Base-by-base conservation (phyloP, 768 basidiomycete genomes). In the Pleurotus djamor region DNA sequence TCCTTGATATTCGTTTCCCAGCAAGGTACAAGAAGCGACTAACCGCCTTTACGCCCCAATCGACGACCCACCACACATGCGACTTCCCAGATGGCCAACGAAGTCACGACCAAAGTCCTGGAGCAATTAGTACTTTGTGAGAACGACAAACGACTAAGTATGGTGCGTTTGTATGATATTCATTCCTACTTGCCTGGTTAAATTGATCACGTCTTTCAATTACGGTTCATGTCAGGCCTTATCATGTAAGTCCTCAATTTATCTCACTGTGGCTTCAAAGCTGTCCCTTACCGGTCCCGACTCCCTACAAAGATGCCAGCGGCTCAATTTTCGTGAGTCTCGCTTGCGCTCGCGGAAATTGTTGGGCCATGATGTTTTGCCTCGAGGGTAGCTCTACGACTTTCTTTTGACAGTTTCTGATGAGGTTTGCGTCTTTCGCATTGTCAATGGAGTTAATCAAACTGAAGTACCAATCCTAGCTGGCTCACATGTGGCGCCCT, bases 301-400 rank as follows among this genome's bases (percentile, higher is more conserved):
- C n/a, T n/a, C n/a, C n/a, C n/a, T n/a, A n/a, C n/a, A n/a, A 28
- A 56, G 54, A 56, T 56, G 54, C 54, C 28, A 56, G 54, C 41
- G 54, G 54, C 14, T n/a, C 38, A 6, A 43, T 56, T 2, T 56
- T 56, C 21, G 54, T 56, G 41, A 17, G 49, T 50, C 13, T 7
- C 10, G 28, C 13, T n/a, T 5, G 5, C 32, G 35, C 51, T 16
- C 10, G 17, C 37, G 5, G 13, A 36, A 4, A 2, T 35, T 12
- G 3, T 9, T 33, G 36, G 16, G 34, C n/a, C n/a, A 28, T 9
- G 12, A 5, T 4, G 14, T 37, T 14, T 52, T 13, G 38, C 1
- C 9, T 52, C 28, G 12, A 28, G 54, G 45, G 33, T 32, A 56
- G 54, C 54, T 56, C 41, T 56, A 56, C 21, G 54, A 56, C 13